Percentiles rank a stretch among this genome's conserved stretches.
Conservation (phyloP, 78 protist species). For the Planoprotostelium fungivorum region DNA sequence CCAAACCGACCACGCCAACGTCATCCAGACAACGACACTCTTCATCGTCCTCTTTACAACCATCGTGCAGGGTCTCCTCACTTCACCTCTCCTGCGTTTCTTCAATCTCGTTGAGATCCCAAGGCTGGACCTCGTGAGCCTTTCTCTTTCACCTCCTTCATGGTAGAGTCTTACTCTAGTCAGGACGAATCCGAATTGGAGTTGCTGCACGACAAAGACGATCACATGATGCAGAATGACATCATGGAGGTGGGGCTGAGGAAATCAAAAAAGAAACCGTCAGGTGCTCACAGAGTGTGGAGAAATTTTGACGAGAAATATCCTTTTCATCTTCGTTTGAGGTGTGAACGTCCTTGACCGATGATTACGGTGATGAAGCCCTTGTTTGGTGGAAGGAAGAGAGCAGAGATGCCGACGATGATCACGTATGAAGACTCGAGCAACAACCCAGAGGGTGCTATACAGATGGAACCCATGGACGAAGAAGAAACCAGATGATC, state of each 20-base stretch:
- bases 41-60: constrained; percentile 29
- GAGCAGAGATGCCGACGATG: no score
- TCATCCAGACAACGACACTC: constrained; percentile 26
- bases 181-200: neutral
- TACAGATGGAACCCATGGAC: no score
- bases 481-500: no score
- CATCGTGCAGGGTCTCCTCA: constrained; percentile 42
- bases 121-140: neutral
- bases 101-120: neutral
- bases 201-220: neutral
- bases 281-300: neutral
- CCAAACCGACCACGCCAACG: neutral
- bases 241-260: neutral
- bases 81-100: constrained; percentile 30
- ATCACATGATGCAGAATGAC: neutral
- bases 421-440: no score
- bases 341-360: no score
- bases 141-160: neutral
- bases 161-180: no score
- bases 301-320: neutral
- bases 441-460: no score
- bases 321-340: no score
- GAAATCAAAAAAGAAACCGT: no score
- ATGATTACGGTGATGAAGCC: constrained; percentile 2
- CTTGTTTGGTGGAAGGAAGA: neutral